phyloP scores from a whole-genome alignment of 2,329 filamentous ascomycete species.

The Aspergillus viridinutans region DNA sequence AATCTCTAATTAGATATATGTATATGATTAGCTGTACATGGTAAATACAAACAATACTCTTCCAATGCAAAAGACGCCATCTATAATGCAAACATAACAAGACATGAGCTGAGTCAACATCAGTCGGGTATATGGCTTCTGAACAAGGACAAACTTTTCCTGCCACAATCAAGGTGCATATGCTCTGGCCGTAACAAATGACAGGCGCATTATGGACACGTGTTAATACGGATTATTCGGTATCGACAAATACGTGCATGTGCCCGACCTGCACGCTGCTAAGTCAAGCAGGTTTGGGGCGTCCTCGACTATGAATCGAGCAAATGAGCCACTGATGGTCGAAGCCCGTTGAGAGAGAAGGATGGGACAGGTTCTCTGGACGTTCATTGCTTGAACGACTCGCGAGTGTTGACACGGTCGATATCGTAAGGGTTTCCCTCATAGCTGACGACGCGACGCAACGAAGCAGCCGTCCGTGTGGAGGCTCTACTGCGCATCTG shows the following conservation, averaged over 20 bases:
- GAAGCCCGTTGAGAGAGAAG: not conserved
- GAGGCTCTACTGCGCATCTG: constrained; percentile 9
- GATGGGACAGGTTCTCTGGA: not conserved
- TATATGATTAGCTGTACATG: not conserved
- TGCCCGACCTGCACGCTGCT: no score
- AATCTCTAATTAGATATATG: not conserved
- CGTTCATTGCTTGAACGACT: constrained; percentile 17
- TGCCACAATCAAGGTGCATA: not conserved
- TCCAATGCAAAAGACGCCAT: not conserved
- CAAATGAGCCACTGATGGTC: not conserved
- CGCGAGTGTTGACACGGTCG: constrained; percentile 21
- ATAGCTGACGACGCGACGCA: constrained; percentile 14
- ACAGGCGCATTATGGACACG: not conserved
- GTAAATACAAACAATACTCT: not conserved
- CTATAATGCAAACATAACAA: not conserved
- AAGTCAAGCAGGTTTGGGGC: no score
- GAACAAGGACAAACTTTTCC: not conserved
- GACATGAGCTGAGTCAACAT: not conserved
- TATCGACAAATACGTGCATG: not conserved
- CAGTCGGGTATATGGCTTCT: not conserved
- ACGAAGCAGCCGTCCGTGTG: constrained; percentile 1
- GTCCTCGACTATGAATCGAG: not conserved
- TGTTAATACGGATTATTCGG: not conserved
- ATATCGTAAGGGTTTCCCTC: constrained; percentile 25
- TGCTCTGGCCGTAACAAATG: not conserved